Evolutionary conservation across 148 eudicot species (phyloP).

Genomic region (Gaultheria prostrata): DNA sequence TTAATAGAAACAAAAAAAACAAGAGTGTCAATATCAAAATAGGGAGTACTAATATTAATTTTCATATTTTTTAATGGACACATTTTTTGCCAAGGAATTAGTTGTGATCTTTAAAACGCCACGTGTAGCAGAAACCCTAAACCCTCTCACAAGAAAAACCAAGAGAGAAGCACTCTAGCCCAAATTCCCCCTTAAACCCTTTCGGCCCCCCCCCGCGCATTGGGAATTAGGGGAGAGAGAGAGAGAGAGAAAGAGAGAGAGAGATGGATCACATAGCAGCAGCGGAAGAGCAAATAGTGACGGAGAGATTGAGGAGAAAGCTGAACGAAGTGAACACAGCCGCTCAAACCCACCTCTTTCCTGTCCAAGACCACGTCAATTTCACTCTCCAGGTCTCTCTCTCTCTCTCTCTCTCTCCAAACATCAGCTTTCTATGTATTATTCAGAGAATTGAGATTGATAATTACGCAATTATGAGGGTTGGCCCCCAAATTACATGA

Average conservation of each 20-base stretch:
- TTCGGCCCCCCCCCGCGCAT: background rate
- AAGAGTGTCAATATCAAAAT: too few species aligned
- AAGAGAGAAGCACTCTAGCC: background rate
- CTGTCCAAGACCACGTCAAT: constrained; percentile 83
- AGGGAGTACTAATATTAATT: too few species aligned
- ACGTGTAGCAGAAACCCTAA: background rate
- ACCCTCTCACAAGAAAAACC: background rate
- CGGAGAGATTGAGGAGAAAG: constrained; percentile 70
- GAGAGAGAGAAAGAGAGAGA: background rate
- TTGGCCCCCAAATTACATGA: too few species aligned
- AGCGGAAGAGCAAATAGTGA: constrained; percentile 68
- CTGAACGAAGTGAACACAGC: constrained; percentile 66
- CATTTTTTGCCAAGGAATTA: too few species aligned
- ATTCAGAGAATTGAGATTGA: too few species aligned
- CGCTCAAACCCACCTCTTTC: constrained; percentile 71
- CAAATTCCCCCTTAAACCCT: background rate
- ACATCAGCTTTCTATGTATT: background rate
- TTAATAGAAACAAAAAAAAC: too few species aligned
- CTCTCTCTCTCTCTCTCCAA: background rate
- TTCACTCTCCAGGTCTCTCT: constrained; percentile 77
- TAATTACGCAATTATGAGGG: too few species aligned
- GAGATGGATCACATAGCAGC: constrained; percentile 58
- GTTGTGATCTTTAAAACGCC: background rate
- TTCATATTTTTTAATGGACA: too few species aligned
- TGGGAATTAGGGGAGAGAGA: background rate